Evolutionary conservation across 2,329 filamentous ascomycete species (phyloP), one percentile per base, ranked within the genome.

Genomic region (Bipolaris sorokiniana): DNA sequence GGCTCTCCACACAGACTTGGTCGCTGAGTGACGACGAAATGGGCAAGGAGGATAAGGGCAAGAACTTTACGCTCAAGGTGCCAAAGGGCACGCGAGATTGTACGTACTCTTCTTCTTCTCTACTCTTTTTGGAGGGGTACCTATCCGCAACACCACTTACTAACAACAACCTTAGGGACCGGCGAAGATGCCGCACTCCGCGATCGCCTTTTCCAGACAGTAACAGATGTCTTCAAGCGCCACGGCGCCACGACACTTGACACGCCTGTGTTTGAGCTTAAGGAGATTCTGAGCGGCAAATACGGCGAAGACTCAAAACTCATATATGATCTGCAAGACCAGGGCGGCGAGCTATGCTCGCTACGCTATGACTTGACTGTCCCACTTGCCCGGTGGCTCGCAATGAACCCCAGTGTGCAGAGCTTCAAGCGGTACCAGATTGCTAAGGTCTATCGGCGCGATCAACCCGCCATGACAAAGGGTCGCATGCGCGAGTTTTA

Each of bases 401-500:
- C 93, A 70, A 95, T 96, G 91, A 96, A 96, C 79, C 84, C 88
- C 63, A 84, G 87, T 63, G 83, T 96, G 54, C 87, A 90, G 76
- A 89, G 84, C 77, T 94, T 97, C 80, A 97, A 96, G 82, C 86
- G 94, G 71, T 97, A 96, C 78, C 92, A 97, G 80, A 93, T 98
- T 67, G 92, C 92, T 67, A 97, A 97, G 80, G 93, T 97, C 49
- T 93, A 92, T 79, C 84, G 90, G 61, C 81, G 90, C 75, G 90
- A 93, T 76, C 89, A 92, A 76, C 90, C 90, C 22, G 71, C 72
- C 7, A 91, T 97, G 80, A 91, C 89, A 61, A 95, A 96, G 76
- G 94, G 93, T 49, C 87, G 93, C 51, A 95, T 97, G 90, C 86
- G 94, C 71, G 94, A 97, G 79, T 97, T 97, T 78, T 97, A 96